Base-by-base conservation (phyloP, 2,329 filamentous ascomycete species). In the Fusarium beomiforme region DNA sequence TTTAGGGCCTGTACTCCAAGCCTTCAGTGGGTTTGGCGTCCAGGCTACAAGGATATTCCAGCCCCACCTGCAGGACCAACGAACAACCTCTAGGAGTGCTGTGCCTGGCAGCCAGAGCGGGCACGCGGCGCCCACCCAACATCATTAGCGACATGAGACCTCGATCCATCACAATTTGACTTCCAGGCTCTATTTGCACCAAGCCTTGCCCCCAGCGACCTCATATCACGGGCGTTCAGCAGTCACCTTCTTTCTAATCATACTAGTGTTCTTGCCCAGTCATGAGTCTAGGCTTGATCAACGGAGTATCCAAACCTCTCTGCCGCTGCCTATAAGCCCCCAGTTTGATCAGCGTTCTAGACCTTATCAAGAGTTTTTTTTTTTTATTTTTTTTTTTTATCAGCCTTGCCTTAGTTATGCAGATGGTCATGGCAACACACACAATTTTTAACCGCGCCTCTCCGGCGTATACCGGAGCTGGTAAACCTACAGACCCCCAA, bases 91-190 rank as follows among this genome's bases (percentile, higher is more conserved):
- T 67, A 54, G 56, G 54, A 65, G 64, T 60, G 61, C 61, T 54
- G 70, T 72, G 61, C 70, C 70, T 72, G 70, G n/a, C 69, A 72
- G 69, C 46, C 56, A 70, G 53, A 67, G 59, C 46, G 59, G 69
- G 66, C 69, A 72, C 66, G 69, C 65, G 69, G 69, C 65, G 69
- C 61, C 61, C 70, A 59, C 51, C 39, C 44, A 58, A 39, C 46
- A 71, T 46, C 49, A 41, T 53, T 64, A 65, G 61, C 42, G 69
- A 64, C 51, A 49, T 72, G 64, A 56, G 43, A 47, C 59, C 50
- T 69, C 55, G 68, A 69, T 69, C 64, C 69, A 72, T 71, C 64
- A 69, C 47, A 71, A 72, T 71, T 69, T 68, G 64, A 46, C 63
- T 59, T 56, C 26, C 19, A 29, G 36, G 26, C 37, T 44, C 34